Conservation (phyloP, 2,329 filamentous ascomycete genomes). For the Aspergillus ibericus region DNA sequence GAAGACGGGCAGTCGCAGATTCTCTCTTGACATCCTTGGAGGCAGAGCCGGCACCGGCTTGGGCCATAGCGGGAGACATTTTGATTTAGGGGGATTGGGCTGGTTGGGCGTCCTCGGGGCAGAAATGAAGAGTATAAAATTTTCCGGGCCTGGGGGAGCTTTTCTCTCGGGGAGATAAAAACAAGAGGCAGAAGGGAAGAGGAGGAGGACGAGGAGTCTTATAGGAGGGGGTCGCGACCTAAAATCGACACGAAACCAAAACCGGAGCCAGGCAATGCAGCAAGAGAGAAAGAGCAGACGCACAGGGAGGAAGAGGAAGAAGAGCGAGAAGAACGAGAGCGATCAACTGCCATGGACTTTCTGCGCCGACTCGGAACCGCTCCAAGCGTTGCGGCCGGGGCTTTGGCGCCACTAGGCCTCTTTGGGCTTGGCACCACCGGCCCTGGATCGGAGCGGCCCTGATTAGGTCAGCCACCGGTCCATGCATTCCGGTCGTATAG, state of each 20-base stretch:
- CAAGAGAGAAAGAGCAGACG: constrained; percentile 14
- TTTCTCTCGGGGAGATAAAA: constrained; percentile 4
- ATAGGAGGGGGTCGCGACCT: neutral
- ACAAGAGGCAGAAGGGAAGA: neutral
- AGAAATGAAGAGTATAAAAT: neutral
- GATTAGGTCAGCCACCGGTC: constrained; percentile 8
- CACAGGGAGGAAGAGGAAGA: constrained; percentile 9
- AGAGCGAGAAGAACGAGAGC: constrained; percentile 9
- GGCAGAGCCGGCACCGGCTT: constrained; percentile 44
- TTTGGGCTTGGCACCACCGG: constrained; percentile 8
- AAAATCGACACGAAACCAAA: constrained; percentile 3
- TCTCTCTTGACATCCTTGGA: constrained; percentile 74
- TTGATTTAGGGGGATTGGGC: constrained; percentile 13
- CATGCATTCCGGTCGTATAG: no score
- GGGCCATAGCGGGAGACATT: constrained; percentile 58
- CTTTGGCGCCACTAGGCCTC: constrained; percentile 6
- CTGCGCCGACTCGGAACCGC: constrained; percentile 20
- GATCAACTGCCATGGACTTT: constrained; percentile 10
- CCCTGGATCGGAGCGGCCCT: constrained; percentile 1
- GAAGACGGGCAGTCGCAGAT: constrained; percentile 80
- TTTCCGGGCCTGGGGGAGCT: neutral
- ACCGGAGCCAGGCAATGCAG: constrained; percentile 13
- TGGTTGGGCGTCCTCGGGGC: neutral
- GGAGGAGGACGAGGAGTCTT: neutral
- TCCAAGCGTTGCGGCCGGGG: constrained; percentile 4